Evolutionary conservation across 2,329 filamentous ascomycete species (phyloP).

Genomic region (Claviceps paspali): DNA sequence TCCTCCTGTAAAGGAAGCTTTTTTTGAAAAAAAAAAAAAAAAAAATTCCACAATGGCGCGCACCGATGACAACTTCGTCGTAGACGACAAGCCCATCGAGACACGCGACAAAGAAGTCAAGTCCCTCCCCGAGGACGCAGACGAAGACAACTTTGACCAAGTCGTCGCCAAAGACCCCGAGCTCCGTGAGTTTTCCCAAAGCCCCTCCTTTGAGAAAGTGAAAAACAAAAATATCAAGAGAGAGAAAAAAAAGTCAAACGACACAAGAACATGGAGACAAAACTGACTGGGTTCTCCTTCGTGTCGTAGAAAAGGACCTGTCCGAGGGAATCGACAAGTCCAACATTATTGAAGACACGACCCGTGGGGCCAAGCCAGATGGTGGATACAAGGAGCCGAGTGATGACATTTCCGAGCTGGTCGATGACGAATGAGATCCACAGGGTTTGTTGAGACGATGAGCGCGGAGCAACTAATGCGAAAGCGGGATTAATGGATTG

Average conservation of each 20-base stretch:
- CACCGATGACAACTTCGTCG: conserved; percentile 1
- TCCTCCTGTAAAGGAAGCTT: no score
- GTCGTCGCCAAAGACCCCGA: conserved; percentile 2
- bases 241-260: no score
- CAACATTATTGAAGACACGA: conserved; percentile 4
- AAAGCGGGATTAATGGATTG: no score
- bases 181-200: conserved; percentile 1
- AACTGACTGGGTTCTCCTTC: not conserved
- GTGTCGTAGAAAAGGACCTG: not conserved
- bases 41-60: not conserved
- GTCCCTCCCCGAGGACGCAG: conserved; percentile 3
- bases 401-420: conserved; percentile 2
- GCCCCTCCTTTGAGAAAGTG: no score
- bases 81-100: not conserved
- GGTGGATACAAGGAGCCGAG: conserved; percentile 3
- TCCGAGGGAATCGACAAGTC: conserved; percentile 3
- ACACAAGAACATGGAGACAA: no score
- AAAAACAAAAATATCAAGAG: no score
- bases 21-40: not conserved
- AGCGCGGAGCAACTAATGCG: no score
- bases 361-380: conserved; percentile 2
- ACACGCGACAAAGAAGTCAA: conserved; percentile 2
- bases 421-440: no score
- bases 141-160: conserved; percentile 1
- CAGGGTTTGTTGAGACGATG: no score